These are phyloP conservation scores for Carpinus fangiana DNA, from an alignment of 306 rosid species.

Conservation along the genomic window DNA sequence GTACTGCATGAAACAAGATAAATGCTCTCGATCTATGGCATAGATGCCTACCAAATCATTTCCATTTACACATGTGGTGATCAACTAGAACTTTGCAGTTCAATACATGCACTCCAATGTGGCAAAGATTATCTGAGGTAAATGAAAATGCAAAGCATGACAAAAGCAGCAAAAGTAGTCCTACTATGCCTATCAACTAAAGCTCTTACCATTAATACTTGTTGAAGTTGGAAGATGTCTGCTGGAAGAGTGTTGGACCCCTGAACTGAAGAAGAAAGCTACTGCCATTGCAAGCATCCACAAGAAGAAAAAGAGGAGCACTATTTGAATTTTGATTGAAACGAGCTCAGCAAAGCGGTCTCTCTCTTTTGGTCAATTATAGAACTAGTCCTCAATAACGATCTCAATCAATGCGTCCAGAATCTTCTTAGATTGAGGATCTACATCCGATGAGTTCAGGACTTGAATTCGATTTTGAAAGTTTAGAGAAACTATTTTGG, in stretches of 20 bases:
- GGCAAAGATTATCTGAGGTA: background rate
- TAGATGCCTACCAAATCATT: constrained; percentile 3
- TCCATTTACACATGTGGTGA: background rate
- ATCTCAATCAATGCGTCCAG: constrained; percentile 48
- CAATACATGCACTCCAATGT: background rate
- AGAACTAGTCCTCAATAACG: constrained; percentile 37
- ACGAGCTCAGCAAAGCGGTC: constrained; percentile 31
- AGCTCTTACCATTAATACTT: constrained; percentile 19
- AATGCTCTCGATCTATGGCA: background rate
- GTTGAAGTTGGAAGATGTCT: constrained; percentile 59
- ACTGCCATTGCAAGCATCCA: constrained; percentile 45
- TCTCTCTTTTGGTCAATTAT: constrained; percentile 34
- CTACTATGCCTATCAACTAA: constrained; percentile 7
- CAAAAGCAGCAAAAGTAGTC: background rate
- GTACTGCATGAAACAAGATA: background rate
- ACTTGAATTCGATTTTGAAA: constrained; percentile 20
- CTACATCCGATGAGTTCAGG: constrained; percentile 30
- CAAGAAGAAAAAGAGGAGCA: constrained; percentile 37
- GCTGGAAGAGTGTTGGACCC: constrained; percentile 12
- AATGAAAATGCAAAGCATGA: background rate
- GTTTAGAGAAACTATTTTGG: no score
- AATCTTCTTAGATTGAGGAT: constrained; percentile 52
- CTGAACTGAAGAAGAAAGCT: constrained; percentile 39
- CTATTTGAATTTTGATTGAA: constrained; percentile 31
- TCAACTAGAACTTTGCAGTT: constrained; percentile 7